Evolutionary conservation across 768 basidiomycete genomes (phyloP).

Genomic region (Leucogyrophana mollusca): DNA sequence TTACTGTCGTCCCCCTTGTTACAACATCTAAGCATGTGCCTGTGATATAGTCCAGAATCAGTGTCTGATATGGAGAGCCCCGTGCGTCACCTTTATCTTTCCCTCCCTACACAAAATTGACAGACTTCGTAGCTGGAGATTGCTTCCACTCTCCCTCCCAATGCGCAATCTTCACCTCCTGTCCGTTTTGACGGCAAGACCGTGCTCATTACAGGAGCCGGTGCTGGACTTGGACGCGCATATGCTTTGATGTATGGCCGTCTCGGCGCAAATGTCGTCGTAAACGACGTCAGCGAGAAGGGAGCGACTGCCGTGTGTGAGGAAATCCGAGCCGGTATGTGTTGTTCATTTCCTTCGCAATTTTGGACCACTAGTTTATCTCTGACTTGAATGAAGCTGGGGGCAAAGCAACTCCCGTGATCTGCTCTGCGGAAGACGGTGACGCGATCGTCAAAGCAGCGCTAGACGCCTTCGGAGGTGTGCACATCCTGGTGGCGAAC

Average conservation of each 20-base stretch:
- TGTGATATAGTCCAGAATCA: constrained; percentile 64
- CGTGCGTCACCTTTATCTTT: constrained; percentile 31
- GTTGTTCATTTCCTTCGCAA: too few relatives aligned
- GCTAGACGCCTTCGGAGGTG: constrained; percentile 80
- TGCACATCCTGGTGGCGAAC: constrained; percentile 89
- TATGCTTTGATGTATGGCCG: constrained; percentile 91
- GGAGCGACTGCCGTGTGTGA: constrained; percentile 80
- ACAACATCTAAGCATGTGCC: too few relatives aligned
- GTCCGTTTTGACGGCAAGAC: constrained; percentile 89
- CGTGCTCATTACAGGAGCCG: constrained; percentile 92
- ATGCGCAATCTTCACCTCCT: constrained; percentile 63
- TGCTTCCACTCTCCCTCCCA: constrained; percentile 62
- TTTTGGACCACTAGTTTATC: background rate
- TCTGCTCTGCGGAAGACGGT: constrained; percentile 90
- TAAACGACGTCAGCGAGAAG: constrained; percentile 92
- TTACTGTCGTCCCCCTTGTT: too few relatives aligned
- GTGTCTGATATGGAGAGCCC: constrained; percentile 61
- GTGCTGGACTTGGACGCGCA: constrained; percentile 88
- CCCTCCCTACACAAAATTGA: background rate
- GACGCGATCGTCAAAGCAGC: constrained; percentile 87
- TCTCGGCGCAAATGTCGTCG: constrained; percentile 94
- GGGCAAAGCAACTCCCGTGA: constrained; percentile 80
- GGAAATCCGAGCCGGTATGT: constrained; percentile 78
- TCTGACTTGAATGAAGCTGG: constrained; percentile 52
- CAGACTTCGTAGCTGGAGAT: constrained; percentile 49